Evolutionary conservation across 805 yeast species (phyloP), one percentile per base, ranked within the genome.

Genomic region (Cyberlindnera sargentensis): DNA sequence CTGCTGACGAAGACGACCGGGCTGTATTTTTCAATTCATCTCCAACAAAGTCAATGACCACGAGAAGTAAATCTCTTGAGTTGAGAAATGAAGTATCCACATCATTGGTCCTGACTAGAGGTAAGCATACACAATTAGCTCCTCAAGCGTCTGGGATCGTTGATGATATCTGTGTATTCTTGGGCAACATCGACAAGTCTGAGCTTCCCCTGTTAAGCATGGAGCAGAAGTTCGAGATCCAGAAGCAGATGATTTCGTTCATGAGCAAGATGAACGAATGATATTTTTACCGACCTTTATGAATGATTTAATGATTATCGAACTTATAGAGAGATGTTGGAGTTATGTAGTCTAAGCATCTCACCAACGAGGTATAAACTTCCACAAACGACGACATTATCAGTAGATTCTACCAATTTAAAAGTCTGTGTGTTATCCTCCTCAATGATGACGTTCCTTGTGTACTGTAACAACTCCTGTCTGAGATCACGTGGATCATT

Each of bases 361-460:
- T 82, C 81, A 1, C 82, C 81, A 10, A 78, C 79, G 5, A 84
- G 63, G 54, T 84, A 84, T 39, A 84, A 61, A 46, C 89, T 81
- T 0, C 93, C 93, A 53, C 86, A 82, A 2, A 84, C 66, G 1
- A 84, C 75, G 3, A 76, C 57, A 15, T 47, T 37, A 25, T 42
- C 36, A 8, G 34, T 43, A 20, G 45, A 38, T 10, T 47, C 10
- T 4, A 70, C 63, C 6, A 31, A 27, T 6, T 46, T 44, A 23
- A 68, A 46, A 3, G 68, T 65, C 4, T 51, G 46, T 7, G 49
- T 46, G 8, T 70, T 32, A 8, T 60, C 49, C 0, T 56, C 45
- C 24, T 55, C 53, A 3, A 60, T 47, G 1, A 33, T 37, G 1
- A 68, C 65, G 30, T 64, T 54, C 4, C 47, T 15, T 3, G 70